These are phyloP conservation scores for Colletotrichum chlorophyti DNA, from an alignment of 2,329 filamentous ascomycete species.

Conservation along the genomic window DNA sequence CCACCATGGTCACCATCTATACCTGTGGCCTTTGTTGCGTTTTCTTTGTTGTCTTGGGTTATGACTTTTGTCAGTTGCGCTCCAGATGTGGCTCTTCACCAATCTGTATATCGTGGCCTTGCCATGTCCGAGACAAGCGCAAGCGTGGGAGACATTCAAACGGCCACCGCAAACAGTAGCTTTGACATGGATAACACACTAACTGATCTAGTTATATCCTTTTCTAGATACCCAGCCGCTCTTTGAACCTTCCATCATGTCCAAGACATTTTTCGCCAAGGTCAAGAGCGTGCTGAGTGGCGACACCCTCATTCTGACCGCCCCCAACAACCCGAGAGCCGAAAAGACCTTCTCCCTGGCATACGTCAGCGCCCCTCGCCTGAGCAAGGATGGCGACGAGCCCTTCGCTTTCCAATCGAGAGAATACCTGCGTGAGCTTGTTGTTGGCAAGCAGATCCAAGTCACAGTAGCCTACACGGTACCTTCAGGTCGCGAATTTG, in stretches of 20 bases:
- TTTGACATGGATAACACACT: neutral
- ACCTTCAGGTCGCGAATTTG: constrained; percentile 88
- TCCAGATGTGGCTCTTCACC: neutral
- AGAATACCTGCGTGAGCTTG: constrained; percentile 84
- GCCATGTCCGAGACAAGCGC: constrained; percentile 9
- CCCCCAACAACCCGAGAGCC: constrained; percentile 78
- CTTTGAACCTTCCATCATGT: constrained; percentile 45
- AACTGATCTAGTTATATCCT: constrained; percentile 1
- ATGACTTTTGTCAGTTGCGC: neutral
- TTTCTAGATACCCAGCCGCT: constrained; percentile 8
- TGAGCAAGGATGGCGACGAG: constrained; percentile 91
- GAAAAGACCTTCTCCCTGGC: constrained; percentile 91
- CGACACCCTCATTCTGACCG: constrained; percentile 86
- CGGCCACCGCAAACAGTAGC: constrained; percentile 1
- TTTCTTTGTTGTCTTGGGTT: too few relatives aligned
- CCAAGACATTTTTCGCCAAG: constrained; percentile 67
- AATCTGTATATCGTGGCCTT: too few relatives aligned
- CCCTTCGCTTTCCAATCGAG: constrained; percentile 92
- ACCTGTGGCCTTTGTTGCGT: too few relatives aligned
- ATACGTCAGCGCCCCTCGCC: constrained; percentile 86
- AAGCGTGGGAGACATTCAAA: neutral
- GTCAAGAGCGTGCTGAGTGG: constrained; percentile 96
- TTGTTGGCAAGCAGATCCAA: constrained; percentile 86
- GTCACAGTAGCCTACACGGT: constrained; percentile 89
- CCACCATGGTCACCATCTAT: too few relatives aligned